Evolutionary conservation across 148 eudicot genomes (phyloP).

Genomic region (Nepenthes gracilis): DNA sequence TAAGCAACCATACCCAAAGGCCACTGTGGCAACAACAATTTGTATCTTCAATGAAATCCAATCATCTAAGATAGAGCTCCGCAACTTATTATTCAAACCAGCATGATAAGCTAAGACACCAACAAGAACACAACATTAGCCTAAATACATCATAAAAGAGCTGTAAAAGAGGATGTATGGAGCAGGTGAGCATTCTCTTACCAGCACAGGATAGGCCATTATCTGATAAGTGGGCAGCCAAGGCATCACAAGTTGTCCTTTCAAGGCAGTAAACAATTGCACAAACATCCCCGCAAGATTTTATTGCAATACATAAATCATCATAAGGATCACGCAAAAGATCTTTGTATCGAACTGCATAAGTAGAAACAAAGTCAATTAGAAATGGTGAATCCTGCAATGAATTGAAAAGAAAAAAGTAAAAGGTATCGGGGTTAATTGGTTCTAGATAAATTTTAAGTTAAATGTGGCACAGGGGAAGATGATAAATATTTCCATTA

Average conservation of each 20-base stretch:
- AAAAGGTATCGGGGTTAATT: too few species aligned
- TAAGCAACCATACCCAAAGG: constrained; percentile 61
- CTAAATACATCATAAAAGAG: background rate
- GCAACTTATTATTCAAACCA: constrained; percentile 72
- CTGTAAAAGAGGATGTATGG: background rate
- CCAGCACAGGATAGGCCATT: constrained; percentile 80
- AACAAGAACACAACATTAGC: constrained; percentile 3
- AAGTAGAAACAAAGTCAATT: constrained; percentile 11
- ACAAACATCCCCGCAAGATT: constrained; percentile 66
- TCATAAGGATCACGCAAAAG: constrained; percentile 64
- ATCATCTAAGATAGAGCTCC: constrained; percentile 83
- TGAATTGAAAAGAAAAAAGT: background rate
- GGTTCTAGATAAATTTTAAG: too few species aligned
- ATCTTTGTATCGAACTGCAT: constrained; percentile 90
- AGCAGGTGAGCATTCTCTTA: constrained; percentile 15
- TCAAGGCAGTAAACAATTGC: constrained; percentile 94
- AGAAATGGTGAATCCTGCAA: background rate
- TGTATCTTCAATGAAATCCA: constrained; percentile 88
- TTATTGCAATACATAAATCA: constrained; percentile 61
- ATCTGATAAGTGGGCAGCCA: constrained; percentile 60
- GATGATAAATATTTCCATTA: too few species aligned
- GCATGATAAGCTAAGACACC: constrained; percentile 81
- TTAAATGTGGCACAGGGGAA: too few species aligned
- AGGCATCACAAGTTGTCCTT: constrained; percentile 72
- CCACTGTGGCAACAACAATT: constrained; percentile 95